phyloP scores from a whole-genome alignment of 495 filamentous ascomycete genomes.

The Hyaloscypha bicolor region DNA sequence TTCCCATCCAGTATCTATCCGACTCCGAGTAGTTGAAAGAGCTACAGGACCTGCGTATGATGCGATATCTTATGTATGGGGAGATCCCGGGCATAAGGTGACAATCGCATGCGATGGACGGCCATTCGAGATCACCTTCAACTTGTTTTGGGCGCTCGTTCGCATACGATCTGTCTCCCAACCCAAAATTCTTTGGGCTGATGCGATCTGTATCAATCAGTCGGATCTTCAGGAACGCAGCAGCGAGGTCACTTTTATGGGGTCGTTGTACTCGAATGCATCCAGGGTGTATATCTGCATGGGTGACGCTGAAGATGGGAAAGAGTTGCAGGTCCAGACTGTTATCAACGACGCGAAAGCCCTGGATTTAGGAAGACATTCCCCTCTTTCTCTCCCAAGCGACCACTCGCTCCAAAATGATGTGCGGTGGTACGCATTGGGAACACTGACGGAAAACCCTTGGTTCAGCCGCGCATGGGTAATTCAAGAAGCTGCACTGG shows the following conservation, averaged over 20 bases:
- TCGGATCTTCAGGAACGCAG: slow-evolving; percentile 35
- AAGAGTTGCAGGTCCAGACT: slow-evolving; percentile 9
- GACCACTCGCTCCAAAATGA: slow-evolving; percentile 26
- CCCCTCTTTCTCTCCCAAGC: background rate
- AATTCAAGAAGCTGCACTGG: slow-evolving; percentile 35
- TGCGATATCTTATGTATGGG: slow-evolving; percentile 45
- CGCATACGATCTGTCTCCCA: slow-evolving; percentile 32
- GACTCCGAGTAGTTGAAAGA: slow-evolving; percentile 11
- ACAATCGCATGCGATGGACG: slow-evolving; percentile 31
- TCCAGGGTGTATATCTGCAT: slow-evolving; percentile 37
- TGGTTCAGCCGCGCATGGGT: slow-evolving; percentile 38
- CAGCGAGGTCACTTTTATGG: slow-evolving; percentile 41
- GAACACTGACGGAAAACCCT: slow-evolving; percentile 11
- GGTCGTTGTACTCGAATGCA: slow-evolving; percentile 38
- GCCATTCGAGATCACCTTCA: slow-evolving; percentile 32
- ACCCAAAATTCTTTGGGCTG: slow-evolving; percentile 38
- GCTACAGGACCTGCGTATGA: slow-evolving; percentile 31
- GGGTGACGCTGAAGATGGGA: slow-evolving; percentile 29
- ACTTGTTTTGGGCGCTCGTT: slow-evolving; percentile 33
- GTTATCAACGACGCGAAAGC: slow-evolving; percentile 7
- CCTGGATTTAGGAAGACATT: background rate
- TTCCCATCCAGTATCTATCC: slow-evolving; percentile 13
- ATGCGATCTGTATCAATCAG: slow-evolving; percentile 48
- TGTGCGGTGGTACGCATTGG: slow-evolving; percentile 15
- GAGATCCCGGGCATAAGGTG: slow-evolving; percentile 24